Evolutionary conservation across 306 rosid genomes (phyloP).

Genomic region (Quercus variabilis): DNA sequence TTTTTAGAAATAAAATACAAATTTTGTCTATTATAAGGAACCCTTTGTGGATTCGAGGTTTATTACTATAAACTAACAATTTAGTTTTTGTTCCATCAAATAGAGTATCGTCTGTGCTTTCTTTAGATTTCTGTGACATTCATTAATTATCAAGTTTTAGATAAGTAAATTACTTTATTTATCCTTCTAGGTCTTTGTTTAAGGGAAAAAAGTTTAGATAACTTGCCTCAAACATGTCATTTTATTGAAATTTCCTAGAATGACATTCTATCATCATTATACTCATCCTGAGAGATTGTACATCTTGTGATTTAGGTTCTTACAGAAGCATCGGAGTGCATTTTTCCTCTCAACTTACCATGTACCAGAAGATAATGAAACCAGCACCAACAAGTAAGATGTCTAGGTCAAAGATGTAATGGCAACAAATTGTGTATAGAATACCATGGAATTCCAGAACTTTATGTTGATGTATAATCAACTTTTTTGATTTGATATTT

Average conservation of each 20-base stretch:
- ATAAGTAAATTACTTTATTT: background rate
- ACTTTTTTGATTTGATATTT: too few relatives aligned
- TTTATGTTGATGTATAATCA: too few relatives aligned
- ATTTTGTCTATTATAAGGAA: too few relatives aligned
- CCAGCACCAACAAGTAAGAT: conserved; percentile 33
- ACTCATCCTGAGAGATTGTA: background rate
- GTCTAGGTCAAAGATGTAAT: too few relatives aligned
- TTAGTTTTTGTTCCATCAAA: too few relatives aligned
- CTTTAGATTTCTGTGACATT: too few relatives aligned
- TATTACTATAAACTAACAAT: too few relatives aligned
- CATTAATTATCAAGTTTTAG: too few relatives aligned
- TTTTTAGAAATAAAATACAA: too few relatives aligned
- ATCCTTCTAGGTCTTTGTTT: background rate
- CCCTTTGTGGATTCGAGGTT: too few relatives aligned
- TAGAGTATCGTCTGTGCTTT: too few relatives aligned
- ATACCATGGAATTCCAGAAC: background rate
- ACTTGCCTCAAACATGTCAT: background rate
- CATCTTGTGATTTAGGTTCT: conserved; percentile 54
- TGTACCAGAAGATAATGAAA: conserved; percentile 54
- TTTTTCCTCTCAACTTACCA: conserved; percentile 69
- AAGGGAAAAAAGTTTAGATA: background rate
- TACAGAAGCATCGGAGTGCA: conserved; percentile 51
- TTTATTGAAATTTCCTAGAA: background rate
- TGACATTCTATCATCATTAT: background rate
- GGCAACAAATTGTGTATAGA: too few relatives aligned